Base-by-base conservation (phyloP, 352 stramenopile genomes). In the Phytopythium chamaehyphon region DNA sequence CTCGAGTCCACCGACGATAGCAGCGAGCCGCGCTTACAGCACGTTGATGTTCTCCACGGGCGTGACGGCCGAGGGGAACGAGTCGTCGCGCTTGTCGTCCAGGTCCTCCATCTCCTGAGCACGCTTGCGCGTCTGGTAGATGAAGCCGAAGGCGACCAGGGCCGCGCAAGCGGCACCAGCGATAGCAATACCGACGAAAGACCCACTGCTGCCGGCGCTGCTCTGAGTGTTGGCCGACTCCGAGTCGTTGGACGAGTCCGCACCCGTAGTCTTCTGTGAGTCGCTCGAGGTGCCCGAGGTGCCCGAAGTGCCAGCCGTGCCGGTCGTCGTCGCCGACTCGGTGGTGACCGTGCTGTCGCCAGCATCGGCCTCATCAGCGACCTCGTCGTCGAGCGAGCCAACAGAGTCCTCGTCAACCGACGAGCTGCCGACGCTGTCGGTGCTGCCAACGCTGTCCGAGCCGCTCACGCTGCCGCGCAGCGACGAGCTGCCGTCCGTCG, bases 71-170 rank as follows among this genome's bases (percentile, higher is more conserved):
- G 64, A 74, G 23, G 44, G 44, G 47, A 77, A 68, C 52, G 54
- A 62, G 39, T 77, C 60, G 44, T 73, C 51, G 58, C 57, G 59
- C 73, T 88, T 88, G 55, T 59, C 54, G 28, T 86, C 75, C n/a
- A 43, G 57, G 3, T 64, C 58, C 28, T 83, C 78, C 8, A 89
- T 63, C 54, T 81, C 69, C 37, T 73, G 51, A 2, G 78, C 78
- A 51, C 79, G 81, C 66, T 87, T 71, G 61, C 78, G 78, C 26
- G 73, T 66, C 69, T 86, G 76, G 69, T 86, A 89, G 64, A 89
- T 87, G 71, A 89, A 89, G 22, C 70, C 78, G 48, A 86, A 86
- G 1, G 78, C 78, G n/a, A 69, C 66, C 42, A 80, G 37, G 21
- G 80, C 71, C 6, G 62, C 69, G 21, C 62, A 76, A 24, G 59